These are phyloP conservation scores for Bidens hawaiensis DNA, from an alignment of 140 eudicot species.

Conservation along the genomic window DNA sequence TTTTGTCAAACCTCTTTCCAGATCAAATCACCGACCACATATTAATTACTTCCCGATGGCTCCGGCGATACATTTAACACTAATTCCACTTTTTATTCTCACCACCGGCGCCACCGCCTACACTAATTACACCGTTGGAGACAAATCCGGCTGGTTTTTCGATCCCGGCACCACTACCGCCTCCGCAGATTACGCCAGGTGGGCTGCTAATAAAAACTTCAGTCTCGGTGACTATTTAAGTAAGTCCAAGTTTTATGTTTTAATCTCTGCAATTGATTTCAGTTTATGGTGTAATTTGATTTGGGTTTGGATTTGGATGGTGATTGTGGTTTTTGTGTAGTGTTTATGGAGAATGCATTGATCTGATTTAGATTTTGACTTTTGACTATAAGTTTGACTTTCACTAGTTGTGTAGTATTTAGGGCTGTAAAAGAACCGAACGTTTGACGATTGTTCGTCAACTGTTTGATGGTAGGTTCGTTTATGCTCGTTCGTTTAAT, in stretches of 20 bases:
- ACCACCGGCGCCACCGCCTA: constrained; percentile 41
- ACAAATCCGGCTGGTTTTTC: constrained; percentile 69
- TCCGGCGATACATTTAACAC: constrained; percentile 30
- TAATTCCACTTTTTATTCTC: constrained; percentile 31
- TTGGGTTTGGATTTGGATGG: background rate
- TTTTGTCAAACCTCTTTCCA: background rate
- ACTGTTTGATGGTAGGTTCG: too few relatives aligned
- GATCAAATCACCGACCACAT: constrained; percentile 18
- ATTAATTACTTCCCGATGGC: constrained; percentile 11
- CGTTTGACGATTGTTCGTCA: too few relatives aligned
- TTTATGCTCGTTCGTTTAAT: too few relatives aligned
- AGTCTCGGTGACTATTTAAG: constrained; percentile 77
- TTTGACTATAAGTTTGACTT: too few relatives aligned
- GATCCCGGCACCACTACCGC: constrained; percentile 37
- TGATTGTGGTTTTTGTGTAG: background rate
- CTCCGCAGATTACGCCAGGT: constrained; percentile 50
- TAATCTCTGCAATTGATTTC: background rate
- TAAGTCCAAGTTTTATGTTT: constrained; percentile 23
- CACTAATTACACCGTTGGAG: constrained; percentile 89
- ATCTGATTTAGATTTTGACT: background rate
- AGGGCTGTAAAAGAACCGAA: too few relatives aligned
- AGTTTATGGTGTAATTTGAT: background rate
- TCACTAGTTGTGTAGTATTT: too few relatives aligned
- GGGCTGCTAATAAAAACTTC: constrained; percentile 74
- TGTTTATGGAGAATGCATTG: background rate